Base-by-base conservation (phyloP, 164 flowering plant species). In the Piper betle region DNA sequence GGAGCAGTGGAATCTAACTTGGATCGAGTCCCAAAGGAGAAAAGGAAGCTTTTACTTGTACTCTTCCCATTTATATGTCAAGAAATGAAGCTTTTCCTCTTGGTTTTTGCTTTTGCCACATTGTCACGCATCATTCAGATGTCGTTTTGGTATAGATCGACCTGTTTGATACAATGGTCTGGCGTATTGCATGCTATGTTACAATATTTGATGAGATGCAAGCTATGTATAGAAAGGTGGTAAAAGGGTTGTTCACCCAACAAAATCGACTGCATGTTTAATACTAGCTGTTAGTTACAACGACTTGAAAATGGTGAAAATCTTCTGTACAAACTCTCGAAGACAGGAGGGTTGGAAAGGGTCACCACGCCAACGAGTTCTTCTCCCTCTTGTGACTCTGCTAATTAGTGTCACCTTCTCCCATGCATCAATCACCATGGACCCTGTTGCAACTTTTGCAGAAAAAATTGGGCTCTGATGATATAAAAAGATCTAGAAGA, bases 331-430 rank as follows among this genome's bases (percentile, higher is more conserved):
- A 59, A 8, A 12, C 42, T 18, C 19, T 5, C 19, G 10, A 16
- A 10, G 48, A 39, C 60, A 38, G 13, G 15, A 39, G 60, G 62
- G 37, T 39, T 41, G 25, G 13, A 59, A n/a, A 3, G 62, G n/a
- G 19, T 5, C 42, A 11, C 37, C 40, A 7, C 38, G 64, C 57
- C 20, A n/a, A 38, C 11, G 53, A 2, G 56, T 16, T 62, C 60
- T 61, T 62, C 56, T 39, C 20, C 2, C 19, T 2, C 13, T 37
- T 19, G 58, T 52, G 46, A 64, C 55, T 60, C 59, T 53, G 17
- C 65, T 33, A 25, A 48, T 58, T 11, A 71, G 52, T 4, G 59
- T 60, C 57, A 71, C 74, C 65, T 71, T 71, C 58, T 71, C 62
- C 18, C n/a, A 53, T 42, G 62, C 68, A 70, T 65, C 55, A 39